Evolutionary conservation across 108 stramenopile genomes (phyloP), one percentile per base, ranked within the genome.

Genomic region (Fragilaria crotonensis): DNA sequence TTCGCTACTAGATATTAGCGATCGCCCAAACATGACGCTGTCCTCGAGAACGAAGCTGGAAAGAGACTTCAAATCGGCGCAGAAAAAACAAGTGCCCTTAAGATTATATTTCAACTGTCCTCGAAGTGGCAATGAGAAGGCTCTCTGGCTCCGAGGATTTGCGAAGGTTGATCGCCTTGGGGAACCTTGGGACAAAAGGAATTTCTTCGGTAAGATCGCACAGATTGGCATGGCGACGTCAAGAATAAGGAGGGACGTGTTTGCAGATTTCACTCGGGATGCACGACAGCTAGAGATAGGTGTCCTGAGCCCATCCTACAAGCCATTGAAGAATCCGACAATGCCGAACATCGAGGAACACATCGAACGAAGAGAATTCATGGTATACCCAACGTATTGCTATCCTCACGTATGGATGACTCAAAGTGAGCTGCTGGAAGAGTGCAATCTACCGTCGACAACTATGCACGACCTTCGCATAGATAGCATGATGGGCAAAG

Each of bases 361-460:
- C 17, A 47, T 33, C 33, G 22, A 18, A 5, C 26, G 58, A 30
- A 75, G 63, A 52, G 77, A 78, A 60, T 81, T 60, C 53, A 52
- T 68, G 17, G 79, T 80, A 0, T 50, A 54, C 27, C 85, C 85
- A 50, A 36, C 45, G 9, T 81, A 84, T 64, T 75, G 78, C 1
- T 87, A 87, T 50, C 82, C 68, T 21, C 76, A 87, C 48, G 60
- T 68, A 55, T 70, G 78, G 63, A 84, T 83, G 82, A 81, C 82
- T 2, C 54, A 68, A 4, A 48, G 62, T 41, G 82, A 84, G 51
- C 27, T 87, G 31, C 48, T 61, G 2, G 58, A 67, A 4, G 85
- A 84, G 51, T 83, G 75, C 74, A 25, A 60, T 20, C 51, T 66
- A 33, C 67, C 77, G 19, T 70, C 69, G 66, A 49, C 60, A 54